Base-by-base conservation (phyloP, 1,139 yeast species). In the Kodamaea sp. region DNA sequence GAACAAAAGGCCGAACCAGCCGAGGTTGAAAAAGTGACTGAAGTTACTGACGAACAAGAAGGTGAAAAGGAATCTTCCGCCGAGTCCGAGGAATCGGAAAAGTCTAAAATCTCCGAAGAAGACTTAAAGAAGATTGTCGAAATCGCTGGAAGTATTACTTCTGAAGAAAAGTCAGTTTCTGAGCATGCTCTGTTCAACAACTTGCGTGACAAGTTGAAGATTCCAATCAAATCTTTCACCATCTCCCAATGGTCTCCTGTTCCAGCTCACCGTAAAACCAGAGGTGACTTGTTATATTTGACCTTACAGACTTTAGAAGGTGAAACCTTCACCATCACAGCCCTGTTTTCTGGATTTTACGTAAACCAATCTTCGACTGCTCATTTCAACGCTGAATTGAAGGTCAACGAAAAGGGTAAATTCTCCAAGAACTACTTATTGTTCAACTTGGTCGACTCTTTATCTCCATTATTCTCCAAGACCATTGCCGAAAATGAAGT, bases 191-290 rank as follows among this genome's bases (percentile, higher is more conserved):
- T 44, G 7, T 59, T 59, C 29, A 51, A 50, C 32, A 51, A 53
- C 24, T 44, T 58, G 10, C 47, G 46, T 37, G 52, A 50, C 24
- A 45, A 49, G 23, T 49, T 65, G 38, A 60, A 53, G 38, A 47
- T 57, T 15, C 76, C 76, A 19, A 67, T 89, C 41, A 74, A 70
- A 44, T 70, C 82, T 0, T 63, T 84, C 34, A 65, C 72, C 35
- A 57, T 88, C 31, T 85, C 96, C n/a, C 78, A 79, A 38, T 90
- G 96, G 94, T 82, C 87, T 44, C 94, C 95, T 9, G 88, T 83
- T 13, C 89, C 95, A n/a, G 68, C 80, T 5, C 66, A 73, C 29
- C 81, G 75, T 53, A 65, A 66, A 38, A 44, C 73, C 20, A 76
- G 73, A 53, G 98, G 97, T 18, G 96, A 90, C 54, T 69, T 90